These are phyloP conservation scores for Trichophyton equinum DNA, from an alignment of 2,329 filamentous ascomycete species.

Conservation along the genomic window DNA sequence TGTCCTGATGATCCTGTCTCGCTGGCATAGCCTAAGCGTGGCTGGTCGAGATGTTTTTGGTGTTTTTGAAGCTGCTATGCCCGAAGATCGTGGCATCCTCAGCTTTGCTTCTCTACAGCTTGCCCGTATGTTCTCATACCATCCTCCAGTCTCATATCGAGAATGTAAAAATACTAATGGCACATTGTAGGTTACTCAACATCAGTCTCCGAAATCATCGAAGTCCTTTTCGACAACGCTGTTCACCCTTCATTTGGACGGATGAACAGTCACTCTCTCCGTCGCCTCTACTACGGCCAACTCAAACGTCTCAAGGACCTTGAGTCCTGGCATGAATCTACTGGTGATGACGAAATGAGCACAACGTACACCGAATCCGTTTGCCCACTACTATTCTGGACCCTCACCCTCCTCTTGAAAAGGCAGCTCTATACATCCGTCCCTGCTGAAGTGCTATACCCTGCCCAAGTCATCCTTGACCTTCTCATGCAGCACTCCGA, in stretches of 20 bases:
- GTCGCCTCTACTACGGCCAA: conserved; percentile 25
- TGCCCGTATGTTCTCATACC: conserved; percentile 23
- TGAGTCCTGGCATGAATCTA: conserved; percentile 22
- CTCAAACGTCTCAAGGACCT: conserved; percentile 29
- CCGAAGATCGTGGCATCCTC: conserved; percentile 28
- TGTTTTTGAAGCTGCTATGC: conserved; percentile 27
- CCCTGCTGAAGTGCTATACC: conserved; percentile 31
- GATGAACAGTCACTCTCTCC: conserved; percentile 26
- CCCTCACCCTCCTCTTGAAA: conserved; percentile 30
- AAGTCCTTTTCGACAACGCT: conserved; percentile 22
- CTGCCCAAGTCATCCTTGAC: conserved; percentile 29
- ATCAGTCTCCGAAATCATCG: conserved; percentile 24
- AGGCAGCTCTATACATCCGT: conserved; percentile 32
- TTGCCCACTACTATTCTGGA: conserved; percentile 33
- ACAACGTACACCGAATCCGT: conserved; percentile 25
- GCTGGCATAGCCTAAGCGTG: conserved; percentile 32
- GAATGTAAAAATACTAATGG: too few species aligned
- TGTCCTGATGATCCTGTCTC: conserved; percentile 27
- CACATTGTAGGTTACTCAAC: conserved; percentile 22
- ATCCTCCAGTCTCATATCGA: neutral
- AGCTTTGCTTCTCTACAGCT: conserved; percentile 26
- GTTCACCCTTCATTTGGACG: conserved; percentile 27
- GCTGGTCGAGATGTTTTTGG: conserved; percentile 29
- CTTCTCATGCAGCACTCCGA: conserved; percentile 27
- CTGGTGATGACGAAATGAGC: conserved; percentile 17